phyloP scores from a whole-genome alignment of 179 eudicot species.

The Spinacia oleracea region DNA sequence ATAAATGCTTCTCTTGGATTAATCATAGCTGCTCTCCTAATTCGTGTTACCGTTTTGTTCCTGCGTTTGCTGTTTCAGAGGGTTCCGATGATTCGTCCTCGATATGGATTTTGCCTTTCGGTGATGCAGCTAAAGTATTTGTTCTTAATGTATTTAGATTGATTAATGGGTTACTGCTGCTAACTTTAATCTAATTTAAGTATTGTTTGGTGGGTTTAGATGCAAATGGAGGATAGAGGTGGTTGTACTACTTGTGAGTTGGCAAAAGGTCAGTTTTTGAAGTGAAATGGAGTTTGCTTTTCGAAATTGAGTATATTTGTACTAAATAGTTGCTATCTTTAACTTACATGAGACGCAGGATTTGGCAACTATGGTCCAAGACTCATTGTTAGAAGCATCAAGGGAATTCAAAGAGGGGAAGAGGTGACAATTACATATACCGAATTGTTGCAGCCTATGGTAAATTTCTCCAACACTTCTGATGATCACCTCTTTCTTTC shows the following conservation, averaged over 20 bases:
- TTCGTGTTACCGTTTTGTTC: conserved; percentile 48
- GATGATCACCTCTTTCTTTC: not conserved
- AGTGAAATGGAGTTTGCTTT: not conserved
- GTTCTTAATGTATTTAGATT: not conserved
- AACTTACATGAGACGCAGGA: conserved; percentile 27
- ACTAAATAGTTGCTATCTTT: conserved; percentile 1
- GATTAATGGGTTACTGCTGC: not conserved
- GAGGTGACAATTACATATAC: conserved; percentile 66
- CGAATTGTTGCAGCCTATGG: conserved; percentile 72
- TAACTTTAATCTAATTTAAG: not conserved
- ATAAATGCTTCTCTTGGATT: conserved; percentile 60
- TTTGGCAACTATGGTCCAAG: conserved; percentile 50
- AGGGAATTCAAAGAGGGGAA: conserved; percentile 48
- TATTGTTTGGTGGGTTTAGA: conserved; percentile 7
- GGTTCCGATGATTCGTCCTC: not conserved
- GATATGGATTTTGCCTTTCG: conserved; percentile 32
- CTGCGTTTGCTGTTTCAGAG: not conserved
- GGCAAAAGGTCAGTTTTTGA: conserved; percentile 21
- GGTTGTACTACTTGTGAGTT: conserved; percentile 20
- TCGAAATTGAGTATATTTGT: conserved; percentile 3
- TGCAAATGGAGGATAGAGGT: conserved; percentile 10
- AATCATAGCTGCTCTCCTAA: conserved; percentile 79
- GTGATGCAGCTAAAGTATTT: conserved; percentile 21
- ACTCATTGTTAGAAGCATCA: conserved; percentile 52
- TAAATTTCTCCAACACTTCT: conserved; percentile 9